Evolutionary conservation across 441 rosid species (phyloP), one percentile per base, ranked within the genome.

Genomic region (Pelargonium citronellum): DNA sequence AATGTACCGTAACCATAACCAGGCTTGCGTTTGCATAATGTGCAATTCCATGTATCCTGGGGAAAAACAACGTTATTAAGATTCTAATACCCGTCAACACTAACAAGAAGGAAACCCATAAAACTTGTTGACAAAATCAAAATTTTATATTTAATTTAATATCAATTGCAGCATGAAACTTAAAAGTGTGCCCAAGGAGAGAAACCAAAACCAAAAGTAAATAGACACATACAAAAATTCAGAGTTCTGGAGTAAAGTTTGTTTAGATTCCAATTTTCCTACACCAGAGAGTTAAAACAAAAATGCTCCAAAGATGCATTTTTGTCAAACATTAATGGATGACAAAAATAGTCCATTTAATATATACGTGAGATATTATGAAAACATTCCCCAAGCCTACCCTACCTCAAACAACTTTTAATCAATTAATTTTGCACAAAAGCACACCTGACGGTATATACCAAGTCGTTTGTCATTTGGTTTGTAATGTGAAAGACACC

Each of bases 401-500:
- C 47, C 37, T 20, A 15, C 43, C 13, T 7, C 17, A 17, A 30
- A 58, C 37, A 70, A 74, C 43, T 58, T 65, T 20, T 60, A 61
- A 41, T 16, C 11, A 63, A 63, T 34, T n/a, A 44, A 41, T 47
- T 62, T 49, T 51, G 13, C 58, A 43, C 17, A 20, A 67, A 43
- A 68, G 64, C 81, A 58, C 51, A 87, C 91, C 88, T 87, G 88
- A 76, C 86, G 86, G 63, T 82, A 84, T 73, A 85, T 86, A 22
- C 91, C 91, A 71, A 81, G 82, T 77, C 85, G 79, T 74, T 85
- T 87, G 60, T 88, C 83, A 70, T 88, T 83, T 79, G 75, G 83
- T 71, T 86, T 86, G 73, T 87, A 87, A 79, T 83, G 70, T 0
- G 88, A 87, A 71, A 85, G 82, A 39, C 87, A 87, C 87, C 88